phyloP scores from a whole-genome alignment of 2,329 filamentous ascomycete species.

The Hypoxylon sp. region DNA sequence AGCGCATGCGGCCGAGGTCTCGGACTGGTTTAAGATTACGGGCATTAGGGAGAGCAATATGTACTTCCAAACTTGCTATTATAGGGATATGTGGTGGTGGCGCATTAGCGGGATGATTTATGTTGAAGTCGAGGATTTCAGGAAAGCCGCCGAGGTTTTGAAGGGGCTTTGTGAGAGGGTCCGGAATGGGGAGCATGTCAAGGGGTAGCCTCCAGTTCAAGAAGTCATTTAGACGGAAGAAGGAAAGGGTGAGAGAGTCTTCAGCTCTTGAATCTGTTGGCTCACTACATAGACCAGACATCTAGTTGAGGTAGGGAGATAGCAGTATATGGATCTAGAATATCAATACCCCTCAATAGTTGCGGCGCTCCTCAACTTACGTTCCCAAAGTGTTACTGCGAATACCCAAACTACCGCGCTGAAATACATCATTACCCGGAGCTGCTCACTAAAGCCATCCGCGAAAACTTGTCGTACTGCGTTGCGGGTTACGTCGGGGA shows the following conservation, averaged over 20 bases:
- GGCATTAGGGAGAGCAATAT: constrained; percentile 64
- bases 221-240: not conserved
- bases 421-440: constrained; percentile 51
- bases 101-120: constrained; percentile 76
- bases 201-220: constrained; percentile 3
- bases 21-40: constrained; percentile 62
- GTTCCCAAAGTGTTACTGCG: constrained; percentile 44
- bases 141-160: constrained; percentile 47
- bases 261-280: not conserved
- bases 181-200: constrained; percentile 57
- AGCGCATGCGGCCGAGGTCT: constrained; percentile 55
- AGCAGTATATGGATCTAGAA: not conserved
- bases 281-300: not conserved
- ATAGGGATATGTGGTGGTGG: constrained; percentile 71
- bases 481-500: constrained; percentile 42
- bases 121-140: constrained; percentile 73
- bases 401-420: constrained; percentile 45
- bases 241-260: not conserved
- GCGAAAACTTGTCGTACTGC: constrained; percentile 44
- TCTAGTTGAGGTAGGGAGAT: not conserved
- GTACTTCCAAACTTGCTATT: constrained; percentile 70
- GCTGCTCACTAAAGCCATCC: constrained; percentile 42
- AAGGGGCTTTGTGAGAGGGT: constrained; percentile 58
- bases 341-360: constrained; percentile 36
- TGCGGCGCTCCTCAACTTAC: constrained; percentile 41